Evolutionary conservation across 2,329 filamentous ascomycete genomes (phyloP).

Genomic region (Pseudofabraea citricarpa): DNA sequence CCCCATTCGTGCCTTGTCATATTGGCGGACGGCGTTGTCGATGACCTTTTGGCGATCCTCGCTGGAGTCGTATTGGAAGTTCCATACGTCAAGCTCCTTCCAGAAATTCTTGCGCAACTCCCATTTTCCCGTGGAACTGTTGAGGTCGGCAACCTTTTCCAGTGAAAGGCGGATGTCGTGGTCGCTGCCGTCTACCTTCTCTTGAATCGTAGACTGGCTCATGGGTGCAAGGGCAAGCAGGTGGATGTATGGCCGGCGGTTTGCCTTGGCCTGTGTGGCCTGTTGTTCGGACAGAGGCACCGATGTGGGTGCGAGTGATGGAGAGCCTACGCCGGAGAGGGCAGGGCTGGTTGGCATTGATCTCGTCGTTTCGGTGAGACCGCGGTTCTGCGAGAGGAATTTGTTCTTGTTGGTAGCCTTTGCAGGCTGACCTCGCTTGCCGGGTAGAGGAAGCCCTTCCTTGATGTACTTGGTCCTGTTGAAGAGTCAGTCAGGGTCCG

Average conservation of each 20-base stretch:
- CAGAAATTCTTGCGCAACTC: conserved; percentile 51
- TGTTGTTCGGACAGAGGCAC: conserved; percentile 46
- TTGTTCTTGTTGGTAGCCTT: conserved; percentile 21
- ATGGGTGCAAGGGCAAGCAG: conserved; percentile 52
- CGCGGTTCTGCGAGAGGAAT: conserved; percentile 18
- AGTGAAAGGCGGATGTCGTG: conserved; percentile 50
- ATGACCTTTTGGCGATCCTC: conserved; percentile 55
- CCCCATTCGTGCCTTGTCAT: conserved; percentile 53
- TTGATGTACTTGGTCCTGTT: conserved; percentile 35
- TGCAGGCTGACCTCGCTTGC: conserved; percentile 14
- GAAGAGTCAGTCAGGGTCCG: conserved; percentile 24
- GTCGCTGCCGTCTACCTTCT: conserved; percentile 40
- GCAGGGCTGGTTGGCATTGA: conserved; percentile 52
- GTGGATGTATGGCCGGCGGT: conserved; percentile 51
- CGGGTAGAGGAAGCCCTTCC: conserved; percentile 18
- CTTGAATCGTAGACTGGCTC: conserved; percentile 43
- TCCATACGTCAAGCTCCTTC: conserved; percentile 62
- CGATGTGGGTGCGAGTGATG: conserved; percentile 44
- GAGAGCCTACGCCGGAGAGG: conserved; percentile 49
- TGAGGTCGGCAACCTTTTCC: conserved; percentile 53
- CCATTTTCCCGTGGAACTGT: conserved; percentile 46
- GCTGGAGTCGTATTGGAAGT: conserved; percentile 49
- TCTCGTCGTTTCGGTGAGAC: conserved; percentile 17
- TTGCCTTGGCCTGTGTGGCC: conserved; percentile 48
- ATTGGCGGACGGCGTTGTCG: conserved; percentile 55